Evolutionary conservation across 106 monocot genomes (phyloP), one percentile per base, ranked within the genome.

Genomic region (Cymbidium sinense): DNA sequence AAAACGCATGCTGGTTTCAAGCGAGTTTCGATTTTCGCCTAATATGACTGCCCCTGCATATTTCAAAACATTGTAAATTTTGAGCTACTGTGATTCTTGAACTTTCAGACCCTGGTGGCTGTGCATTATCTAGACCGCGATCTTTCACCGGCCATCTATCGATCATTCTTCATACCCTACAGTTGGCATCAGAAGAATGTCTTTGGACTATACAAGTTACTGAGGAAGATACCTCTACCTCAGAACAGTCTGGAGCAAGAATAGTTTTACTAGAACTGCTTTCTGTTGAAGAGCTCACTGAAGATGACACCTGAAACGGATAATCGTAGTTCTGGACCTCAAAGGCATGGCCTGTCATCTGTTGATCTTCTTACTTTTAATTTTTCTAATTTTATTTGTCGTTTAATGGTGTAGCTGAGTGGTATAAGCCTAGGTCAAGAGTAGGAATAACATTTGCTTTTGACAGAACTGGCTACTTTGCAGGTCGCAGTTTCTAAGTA

Each of bases 141-240:
- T 77, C 83, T 87, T 8, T 99, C 99, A 0, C 95, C 99, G 6
- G 73, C 90, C 27, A 78, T 85, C 23, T 86, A 99, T 77, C 84
- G 99, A 1, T 99, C 99, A 1, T 99, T 95, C 78, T 99, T 99
- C 75, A 91, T 99, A 71, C 99, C 99, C 4, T 86, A 90, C 70
- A 64, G 80, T 76, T 99, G 99, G 99, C 85, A 86, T 64, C 31
- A 79, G 19, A 86, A 83, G 72, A 99, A 99, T 82, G 85, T 89
- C 39, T 99, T 99, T 73, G 99, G 99, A n/a, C 33, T 93, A 77
- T 99, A 99, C 84, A 92, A 89, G 70, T 81, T 99, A 75, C 87
- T 99, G 13, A 87, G 75, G 70, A 81, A 79, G 85, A 86, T 91
- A 73, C 83, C 83, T 7, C 75, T 91, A 73, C 83, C 83, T 7